Conservation (phyloP, 1,284 basidiomycete species). For the Melampsora larici-populina region DNA sequence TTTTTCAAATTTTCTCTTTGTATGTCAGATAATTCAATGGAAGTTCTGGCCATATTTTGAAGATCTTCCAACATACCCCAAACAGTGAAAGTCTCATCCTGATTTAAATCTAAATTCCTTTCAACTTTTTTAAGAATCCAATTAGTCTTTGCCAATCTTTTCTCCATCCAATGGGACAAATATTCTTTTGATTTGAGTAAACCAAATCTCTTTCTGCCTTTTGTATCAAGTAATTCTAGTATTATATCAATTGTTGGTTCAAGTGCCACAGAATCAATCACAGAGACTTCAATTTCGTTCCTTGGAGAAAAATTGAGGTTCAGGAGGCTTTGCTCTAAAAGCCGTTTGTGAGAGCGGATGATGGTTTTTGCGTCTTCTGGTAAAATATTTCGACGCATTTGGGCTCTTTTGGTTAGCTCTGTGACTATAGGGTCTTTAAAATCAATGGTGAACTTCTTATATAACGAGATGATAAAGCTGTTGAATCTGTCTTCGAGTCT, state of each 20-base stretch:
- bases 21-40: background rate
- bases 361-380: background rate
- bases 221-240: background rate
- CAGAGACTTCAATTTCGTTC: background rate
- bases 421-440: background rate
- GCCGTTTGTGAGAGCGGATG: background rate
- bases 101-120: background rate
- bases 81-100: background rate
- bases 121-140: background rate
- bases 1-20: background rate
- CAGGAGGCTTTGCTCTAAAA: background rate
- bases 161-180: background rate
- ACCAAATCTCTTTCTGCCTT: background rate
- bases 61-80: background rate
- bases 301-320: background rate
- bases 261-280: background rate
- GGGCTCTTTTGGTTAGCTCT: background rate
- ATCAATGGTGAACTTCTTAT: background rate
- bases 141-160: background rate
- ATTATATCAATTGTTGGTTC: no score
- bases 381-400: background rate
- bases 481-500: background rate
- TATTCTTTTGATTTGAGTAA: background rate
- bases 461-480: background rate
- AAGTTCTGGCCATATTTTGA: background rate